Base-by-base conservation (phyloP, 2,329 filamentous ascomycete species). In the Myriangium duriaei region DNA sequence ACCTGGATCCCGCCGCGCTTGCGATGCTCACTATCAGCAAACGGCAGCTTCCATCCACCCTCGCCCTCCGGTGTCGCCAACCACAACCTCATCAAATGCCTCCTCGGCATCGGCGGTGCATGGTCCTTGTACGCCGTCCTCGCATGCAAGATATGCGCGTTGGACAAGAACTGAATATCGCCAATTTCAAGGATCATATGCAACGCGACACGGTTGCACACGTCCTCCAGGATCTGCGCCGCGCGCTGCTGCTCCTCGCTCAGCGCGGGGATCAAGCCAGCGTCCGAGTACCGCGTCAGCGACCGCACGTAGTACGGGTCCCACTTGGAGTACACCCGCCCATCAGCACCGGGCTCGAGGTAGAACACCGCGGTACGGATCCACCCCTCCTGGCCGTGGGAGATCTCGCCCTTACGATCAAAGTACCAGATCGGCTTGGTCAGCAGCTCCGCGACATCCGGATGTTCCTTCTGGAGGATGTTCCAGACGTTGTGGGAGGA, bases 1-100 rank as follows among this genome's bases (percentile, higher is more conserved):
- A 94, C 85, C 63, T 93, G 86, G 47, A 93, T 83, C 0, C 85
- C 86, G 5, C 84, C 84, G 12, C 86, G 70, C 72, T 92, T 93
- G 72, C 82, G 83, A 68, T 91, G 80, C 40, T 72, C 65, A 40
- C 73, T 80, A 58, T 93, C 86, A 49, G 75, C 77, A 62, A 87
- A 88, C 1, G 85, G 85, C 58, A 93, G 59, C 36, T 72, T 76
- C 85, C 85, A 93, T 0, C 86, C 86, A 2, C 84, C 86, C 58
- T 93, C 85, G 14, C 60, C 67, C 61, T 88, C 80, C 0, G 85
- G 84, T 2, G 81, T 85, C 9, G 81, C 77, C 39, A 94, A 63
- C 86, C 86, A 94, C 47, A 93, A 62, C 32, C 86, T 69, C 68
- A 93, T 80, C 16, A 93, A 62, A 53, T 93, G 85, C 32, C 86